phyloP scores from a whole-genome alignment of 2,329 filamentous ascomycete species.

The Fusarium bactridioides region DNA sequence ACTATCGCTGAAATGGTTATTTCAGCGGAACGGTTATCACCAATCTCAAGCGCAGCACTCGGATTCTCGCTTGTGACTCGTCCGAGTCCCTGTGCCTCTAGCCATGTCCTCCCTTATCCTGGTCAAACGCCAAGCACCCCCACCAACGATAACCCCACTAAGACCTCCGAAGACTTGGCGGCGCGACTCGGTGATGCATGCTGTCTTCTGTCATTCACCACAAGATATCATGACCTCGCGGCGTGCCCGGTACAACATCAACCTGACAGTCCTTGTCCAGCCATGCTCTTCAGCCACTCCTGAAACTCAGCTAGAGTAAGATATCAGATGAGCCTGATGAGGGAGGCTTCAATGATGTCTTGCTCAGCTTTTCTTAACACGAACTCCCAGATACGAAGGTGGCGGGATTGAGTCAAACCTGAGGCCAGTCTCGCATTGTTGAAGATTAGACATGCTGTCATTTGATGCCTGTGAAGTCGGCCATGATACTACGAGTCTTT shows the following conservation, averaged over 20 bases:
- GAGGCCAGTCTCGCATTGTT: conserved; percentile 10
- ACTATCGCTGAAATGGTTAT: conserved; percentile 26
- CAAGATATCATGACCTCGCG: conserved; percentile 1
- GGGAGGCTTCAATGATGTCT: conserved; percentile 8
- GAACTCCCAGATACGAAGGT: conserved; percentile 21
- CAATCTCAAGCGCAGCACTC: conserved; percentile 41
- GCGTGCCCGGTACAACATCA: not conserved
- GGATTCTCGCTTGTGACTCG: conserved; percentile 39
- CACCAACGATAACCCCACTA: conserved; percentile 38
- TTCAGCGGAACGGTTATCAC: conserved; percentile 38
- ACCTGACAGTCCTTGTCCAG: not conserved
- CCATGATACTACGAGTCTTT: not conserved
- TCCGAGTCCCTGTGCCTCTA: conserved; percentile 28
- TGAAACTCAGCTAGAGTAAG: not conserved
- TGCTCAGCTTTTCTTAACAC: conserved; percentile 8
- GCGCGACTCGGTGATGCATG: conserved; percentile 31
- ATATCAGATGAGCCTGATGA: not conserved
- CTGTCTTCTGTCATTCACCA: conserved; percentile 14
- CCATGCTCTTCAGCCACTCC: not conserved
- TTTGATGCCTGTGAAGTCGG: not conserved
- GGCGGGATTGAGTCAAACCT: conserved; percentile 16
- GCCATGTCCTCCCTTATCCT: conserved; percentile 24
- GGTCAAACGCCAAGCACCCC: conserved; percentile 38
- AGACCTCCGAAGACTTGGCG: conserved; percentile 37
- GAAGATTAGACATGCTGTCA: not conserved